A percentile compares a stretch with the other conserved stretches of the same genome.
phyloP scores from a whole-genome alignment of 306 rosid genomes.

The Sicyos baderoa region DNA sequence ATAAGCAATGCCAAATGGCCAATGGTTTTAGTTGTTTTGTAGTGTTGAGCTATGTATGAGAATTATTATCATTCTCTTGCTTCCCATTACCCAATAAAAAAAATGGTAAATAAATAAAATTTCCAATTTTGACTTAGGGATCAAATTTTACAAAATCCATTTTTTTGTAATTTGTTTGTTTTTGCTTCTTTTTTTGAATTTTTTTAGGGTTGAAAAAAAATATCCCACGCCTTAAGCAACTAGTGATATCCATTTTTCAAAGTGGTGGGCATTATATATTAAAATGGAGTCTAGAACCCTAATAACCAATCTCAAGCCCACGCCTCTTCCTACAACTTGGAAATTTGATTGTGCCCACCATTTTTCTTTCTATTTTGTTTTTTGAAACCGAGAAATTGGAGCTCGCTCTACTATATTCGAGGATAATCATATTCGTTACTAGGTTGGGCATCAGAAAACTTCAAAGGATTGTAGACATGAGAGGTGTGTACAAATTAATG shows the following conservation, averaged over 20 bases:
- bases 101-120: background rate
- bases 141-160: background rate
- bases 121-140: conserved; percentile 13
- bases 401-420: too few species aligned
- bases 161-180: background rate
- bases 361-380: background rate
- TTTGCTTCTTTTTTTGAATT: background rate
- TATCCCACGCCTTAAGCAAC: background rate
- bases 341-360: background rate
- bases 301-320: background rate
- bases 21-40: conserved; percentile 6
- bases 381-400: too few species aligned
- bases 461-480: too few species aligned
- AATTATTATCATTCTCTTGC: background rate
- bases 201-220: background rate
- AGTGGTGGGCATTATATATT: conserved; percentile 1
- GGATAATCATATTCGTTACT: too few species aligned
- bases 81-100: background rate
- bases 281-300: background rate
- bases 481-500: too few species aligned
- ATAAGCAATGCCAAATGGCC: conserved; percentile 1
- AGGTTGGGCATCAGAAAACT: too few species aligned
- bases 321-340: conserved; percentile 1
- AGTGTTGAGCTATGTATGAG: background rate
- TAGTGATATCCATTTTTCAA: background rate